Percentiles rank a stretch among this genome's conserved stretches.
Conservation (phyloP, 306 rosid species). For the peach (Prunus persica) region Prunus_persica_NCBIv2 NC_034009.1:9877001-9877500, state of each 20-base stretch:
- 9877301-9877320: background rate
- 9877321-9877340: conserved; percentile 5
- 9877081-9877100: background rate
- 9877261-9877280: background rate
- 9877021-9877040: conserved; percentile 89
- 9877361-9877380: conserved; percentile 98
- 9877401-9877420: conserved; percentile 34
- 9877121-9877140: conserved; percentile 4
- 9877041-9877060: conserved; percentile 98
- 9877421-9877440: background rate
- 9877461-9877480: background rate
- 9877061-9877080: conserved; percentile 71
- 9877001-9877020: conserved; percentile 98
- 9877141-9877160: conserved; percentile 19
- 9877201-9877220: conserved; percentile 96
- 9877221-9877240: conserved; percentile 70
- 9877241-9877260: conserved; percentile 4
- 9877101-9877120: background rate
- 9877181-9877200: conserved; percentile 99
- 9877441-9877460: background rate
- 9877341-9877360: conserved; percentile 86
- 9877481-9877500: conserved; percentile 17
- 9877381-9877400: conserved; percentile 91
- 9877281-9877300: conserved; percentile 5
- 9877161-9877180: conserved; percentile 99